Conservation (phyloP, 139 green algal species). For the Chlorella ohadii region DNA sequence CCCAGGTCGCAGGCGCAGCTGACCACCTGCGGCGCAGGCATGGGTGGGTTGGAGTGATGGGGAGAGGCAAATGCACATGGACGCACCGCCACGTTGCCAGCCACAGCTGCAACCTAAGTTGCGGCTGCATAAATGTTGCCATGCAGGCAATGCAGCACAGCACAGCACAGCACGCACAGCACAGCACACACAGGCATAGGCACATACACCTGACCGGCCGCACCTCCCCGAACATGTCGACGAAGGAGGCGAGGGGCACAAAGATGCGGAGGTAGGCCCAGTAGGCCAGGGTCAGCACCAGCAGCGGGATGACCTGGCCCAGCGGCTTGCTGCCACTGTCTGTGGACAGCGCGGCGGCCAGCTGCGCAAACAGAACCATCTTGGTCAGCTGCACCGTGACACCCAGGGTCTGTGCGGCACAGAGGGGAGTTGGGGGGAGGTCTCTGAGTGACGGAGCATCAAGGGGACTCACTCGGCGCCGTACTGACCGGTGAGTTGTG, state of each 20-base stretch:
- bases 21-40: constrained; percentile 20
- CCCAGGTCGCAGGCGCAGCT: constrained; percentile 28
- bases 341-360: constrained; percentile 2
- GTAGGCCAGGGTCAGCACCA: constrained; percentile 15
- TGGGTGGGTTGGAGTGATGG: too few species aligned
- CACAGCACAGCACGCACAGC: too few species aligned
- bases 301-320: constrained; percentile 23
- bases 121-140: too few species aligned
- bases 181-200: too few species aligned
- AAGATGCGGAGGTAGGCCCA: constrained; percentile 29
- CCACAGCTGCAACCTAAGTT: too few species aligned
- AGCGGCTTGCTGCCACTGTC: neutral
- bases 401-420: constrained; percentile 17
- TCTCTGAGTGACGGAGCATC: too few species aligned
- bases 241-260: constrained; percentile 12
- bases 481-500: too few species aligned
- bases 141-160: too few species aligned
- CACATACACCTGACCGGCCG: too few species aligned
- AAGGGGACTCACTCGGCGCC: too few species aligned
- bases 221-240: constrained; percentile 8
- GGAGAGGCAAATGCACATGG: too few species aligned
- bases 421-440: neutral
- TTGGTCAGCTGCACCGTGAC: constrained; percentile 25
- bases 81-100: too few species aligned
- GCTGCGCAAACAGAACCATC: constrained; percentile 25